Base-by-base conservation (phyloP, 805 yeast genomes). In the Myxozyma geophila region DNA sequence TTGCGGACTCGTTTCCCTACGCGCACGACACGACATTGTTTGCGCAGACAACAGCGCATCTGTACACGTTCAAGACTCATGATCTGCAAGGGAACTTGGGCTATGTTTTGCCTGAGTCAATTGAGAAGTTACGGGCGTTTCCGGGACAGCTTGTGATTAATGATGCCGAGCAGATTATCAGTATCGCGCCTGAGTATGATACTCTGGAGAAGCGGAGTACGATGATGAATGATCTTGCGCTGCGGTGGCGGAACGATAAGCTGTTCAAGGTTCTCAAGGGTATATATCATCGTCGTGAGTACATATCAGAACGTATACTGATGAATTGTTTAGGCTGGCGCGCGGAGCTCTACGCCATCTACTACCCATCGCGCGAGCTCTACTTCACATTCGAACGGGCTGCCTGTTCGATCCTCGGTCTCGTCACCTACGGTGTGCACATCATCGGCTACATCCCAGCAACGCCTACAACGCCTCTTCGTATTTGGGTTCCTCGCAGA, bases 401-500 rank as follows among this genome's bases (percentile, higher is more conserved):
- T 0, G 84, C 90, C 62, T 84, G 96, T 13, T 88, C 90, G 0
- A 75, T 91, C 13, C 73, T 93, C 48, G 99, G 99, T 0, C 88
- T 95, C 10, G 86, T 89, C 0, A 90, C 96, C 64, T 92, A 91
- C 74, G 99, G 99, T 0, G 87, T 87, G 3, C 98, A 95, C 74
- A 80, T 92, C 35, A 89, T 85, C 69, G 98, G 98, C 1, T 95
- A 85, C 70, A 79, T 88, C 0, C 81, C 84, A 0, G 81, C 84
- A 81, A 82, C 0, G 76, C 78, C 40, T 66, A 82, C 39, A 82
- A 83, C 70, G 70, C 88, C 62, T 67, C 58, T 41, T 39, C 68
- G 59, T 28, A 56, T 79, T 19, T 95, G 98, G 98, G 81, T 93
- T 9, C 97, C 99, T 0, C 78, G 90, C 65, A 79, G 99, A 68